These are phyloP conservation scores for Erysimum pusillum DNA, from an alignment of 441 rosid genomes.

Conservation along the genomic window DNA sequence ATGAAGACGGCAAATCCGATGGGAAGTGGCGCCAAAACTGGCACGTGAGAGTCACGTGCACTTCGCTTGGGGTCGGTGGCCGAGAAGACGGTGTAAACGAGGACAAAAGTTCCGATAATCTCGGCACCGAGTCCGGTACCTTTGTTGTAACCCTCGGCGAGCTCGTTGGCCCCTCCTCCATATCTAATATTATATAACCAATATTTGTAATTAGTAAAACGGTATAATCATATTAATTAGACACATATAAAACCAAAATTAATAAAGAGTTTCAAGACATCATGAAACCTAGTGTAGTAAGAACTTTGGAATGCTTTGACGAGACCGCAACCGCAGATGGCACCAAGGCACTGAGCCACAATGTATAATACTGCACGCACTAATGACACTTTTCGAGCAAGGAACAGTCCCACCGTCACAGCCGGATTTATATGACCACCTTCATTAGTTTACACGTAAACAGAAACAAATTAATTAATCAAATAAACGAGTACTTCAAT, in stretches of 20 bases:
- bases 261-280: neutral
- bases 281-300: slow-evolving; percentile 49
- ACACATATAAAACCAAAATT: neutral
- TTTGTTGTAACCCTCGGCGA: slow-evolving; percentile 59
- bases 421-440: slow-evolving; percentile 58
- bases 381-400: slow-evolving; percentile 59
- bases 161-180: slow-evolving; percentile 73
- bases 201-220: neutral
- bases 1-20: slow-evolving; percentile 90
- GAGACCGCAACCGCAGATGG: slow-evolving; percentile 63
- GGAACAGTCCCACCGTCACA: slow-evolving; percentile 55
- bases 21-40: slow-evolving; percentile 87
- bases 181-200: slow-evolving; percentile 31
- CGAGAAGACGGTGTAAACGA: slow-evolving; percentile 77
- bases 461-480: neutral
- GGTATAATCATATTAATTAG: neutral
- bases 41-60: slow-evolving; percentile 76
- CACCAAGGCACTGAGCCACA: slow-evolving; percentile 70
- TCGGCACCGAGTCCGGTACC: slow-evolving; percentile 78
- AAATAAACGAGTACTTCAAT: neutral
- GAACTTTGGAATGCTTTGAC: slow-evolving; percentile 66
- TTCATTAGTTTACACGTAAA: slow-evolving; percentile 9
- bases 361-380: slow-evolving; percentile 58
- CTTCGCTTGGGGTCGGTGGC: slow-evolving; percentile 81
- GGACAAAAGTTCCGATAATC: slow-evolving; percentile 74